These are phyloP conservation scores for cucumber (Cucumis sativus) DNA, from an alignment of 306 rosid species.

Conservation along the genomic window Cucumber_9930_V3 NC_026655.2:244001-244500, in stretches of 20 bases:
- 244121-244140: slow-evolving; percentile 62
- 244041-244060: slow-evolving; percentile 73
- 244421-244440: neutral
- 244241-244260: slow-evolving; percentile 63
- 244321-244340: slow-evolving; percentile 51
- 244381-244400: neutral
- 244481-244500: neutral
- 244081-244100: slow-evolving; percentile 78
- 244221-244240: slow-evolving; percentile 63
- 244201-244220: slow-evolving; percentile 30
- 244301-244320: slow-evolving; percentile 53
- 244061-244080: slow-evolving; percentile 43
- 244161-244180: neutral
- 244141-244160: slow-evolving; percentile 17
- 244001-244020: neutral
- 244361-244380: slow-evolving; percentile 1
- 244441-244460: neutral
- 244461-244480: neutral
- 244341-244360: slow-evolving; percentile 48
- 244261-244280: slow-evolving; percentile 60
- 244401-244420: neutral
- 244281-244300: slow-evolving; percentile 25
- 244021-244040: slow-evolving; percentile 86
- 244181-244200: neutral
- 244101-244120: slow-evolving; percentile 82